Evolutionary conservation across 225 moss, liverwort and hornwort species (phyloP).

Genomic region (Lunularia cruciata): DNA sequence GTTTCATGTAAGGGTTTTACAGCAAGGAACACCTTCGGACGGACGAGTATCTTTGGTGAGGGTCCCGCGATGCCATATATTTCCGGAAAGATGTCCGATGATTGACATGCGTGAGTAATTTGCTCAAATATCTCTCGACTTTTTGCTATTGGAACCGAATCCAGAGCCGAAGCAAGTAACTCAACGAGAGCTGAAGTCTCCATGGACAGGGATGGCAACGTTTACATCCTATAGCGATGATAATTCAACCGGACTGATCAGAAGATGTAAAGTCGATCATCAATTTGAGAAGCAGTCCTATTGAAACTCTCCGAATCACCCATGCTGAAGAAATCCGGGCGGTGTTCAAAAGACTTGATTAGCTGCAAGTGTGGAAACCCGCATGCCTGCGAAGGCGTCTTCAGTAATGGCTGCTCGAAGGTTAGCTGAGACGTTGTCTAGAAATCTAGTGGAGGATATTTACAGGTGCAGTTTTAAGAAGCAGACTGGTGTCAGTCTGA

Average conservation of each 20-base stretch:
- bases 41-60: no score
- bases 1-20: background rate
- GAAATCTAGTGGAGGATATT: slow-evolving; percentile 77
- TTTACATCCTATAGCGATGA: background rate
- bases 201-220: background rate
- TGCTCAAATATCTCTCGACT: background rate
- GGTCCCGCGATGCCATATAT: background rate
- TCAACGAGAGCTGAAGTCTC: background rate
- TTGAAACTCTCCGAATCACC: background rate
- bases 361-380: background rate
- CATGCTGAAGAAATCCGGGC: background rate
- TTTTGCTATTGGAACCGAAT: background rate
- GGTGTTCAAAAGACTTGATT: background rate
- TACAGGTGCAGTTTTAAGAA: slow-evolving; percentile 64
- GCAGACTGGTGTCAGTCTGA: slow-evolving; percentile 86
- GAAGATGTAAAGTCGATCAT: background rate
- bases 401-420: slow-evolving; percentile 61
- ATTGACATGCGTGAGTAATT: background rate
- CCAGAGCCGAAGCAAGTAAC: no score
- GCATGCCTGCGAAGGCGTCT: slow-evolving; percentile 39
- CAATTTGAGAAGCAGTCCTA: background rate
- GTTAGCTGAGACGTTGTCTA: slow-evolving; percentile 71
- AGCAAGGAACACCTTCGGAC: background rate
- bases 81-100: background rate
- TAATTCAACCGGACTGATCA: background rate